Evolutionary conservation across 257 asterid species (phyloP).

Genomic region (Nicotiana otophora): DNA sequence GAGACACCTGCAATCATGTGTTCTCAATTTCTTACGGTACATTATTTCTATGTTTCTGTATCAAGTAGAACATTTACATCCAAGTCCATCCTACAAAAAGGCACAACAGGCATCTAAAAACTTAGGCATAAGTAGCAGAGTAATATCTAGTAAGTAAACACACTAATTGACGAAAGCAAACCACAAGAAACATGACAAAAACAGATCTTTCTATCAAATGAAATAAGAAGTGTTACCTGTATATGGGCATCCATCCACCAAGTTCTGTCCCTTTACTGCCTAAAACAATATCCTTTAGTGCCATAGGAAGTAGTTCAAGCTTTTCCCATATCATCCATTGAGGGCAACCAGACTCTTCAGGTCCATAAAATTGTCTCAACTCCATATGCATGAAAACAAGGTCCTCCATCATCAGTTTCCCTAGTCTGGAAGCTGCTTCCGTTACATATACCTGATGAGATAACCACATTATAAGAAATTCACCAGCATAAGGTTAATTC

Average conservation of each 20-base stretch:
- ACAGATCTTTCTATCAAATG: neutral
- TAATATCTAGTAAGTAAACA: neutral
- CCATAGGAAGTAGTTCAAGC: slow-evolving; percentile 60
- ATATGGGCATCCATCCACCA: slow-evolving; percentile 78
- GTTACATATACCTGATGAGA: slow-evolving; percentile 67
- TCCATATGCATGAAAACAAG: slow-evolving; percentile 76
- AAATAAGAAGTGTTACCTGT: slow-evolving; percentile 38
- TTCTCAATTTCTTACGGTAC: neutral
- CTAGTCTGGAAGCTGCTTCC: slow-evolving; percentile 72
- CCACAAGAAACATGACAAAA: neutral
- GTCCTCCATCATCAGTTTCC: slow-evolving; percentile 78
- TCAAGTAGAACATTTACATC: neutral
- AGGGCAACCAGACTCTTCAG: slow-evolving; percentile 46
- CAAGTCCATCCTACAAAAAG: neutral
- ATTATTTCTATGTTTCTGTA: neutral
- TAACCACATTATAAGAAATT: slow-evolving; percentile 15
- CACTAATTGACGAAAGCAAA: neutral
- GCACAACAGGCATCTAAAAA: neutral
- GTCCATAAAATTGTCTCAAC: slow-evolving; percentile 66
- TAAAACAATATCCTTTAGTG: slow-evolving; percentile 39
- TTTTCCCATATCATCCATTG: slow-evolving; percentile 82
- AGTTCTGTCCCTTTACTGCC: slow-evolving; percentile 50
- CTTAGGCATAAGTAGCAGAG: neutral
- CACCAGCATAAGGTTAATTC: neutral
- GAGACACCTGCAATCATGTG: neutral